Conservation (phyloP, 805 yeast genomes). For the Ogataea methanolica region DNA sequence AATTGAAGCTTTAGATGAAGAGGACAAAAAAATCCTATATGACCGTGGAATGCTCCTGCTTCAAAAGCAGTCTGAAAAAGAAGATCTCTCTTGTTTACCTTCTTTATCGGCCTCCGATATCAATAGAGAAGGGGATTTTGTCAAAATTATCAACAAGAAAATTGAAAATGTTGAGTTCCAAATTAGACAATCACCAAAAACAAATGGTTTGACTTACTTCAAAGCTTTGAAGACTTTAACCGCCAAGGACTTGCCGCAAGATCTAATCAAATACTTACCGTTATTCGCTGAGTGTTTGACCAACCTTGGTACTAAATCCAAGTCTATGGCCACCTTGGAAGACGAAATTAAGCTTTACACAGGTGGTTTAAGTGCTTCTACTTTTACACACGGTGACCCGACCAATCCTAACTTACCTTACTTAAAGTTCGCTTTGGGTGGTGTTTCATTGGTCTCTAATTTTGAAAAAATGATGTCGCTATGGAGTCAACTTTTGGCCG, state of each 20-base stretch:
- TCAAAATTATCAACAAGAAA: conserved; percentile 28
- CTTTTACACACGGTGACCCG: conserved; percentile 54
- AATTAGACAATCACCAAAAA: conserved; percentile 33
- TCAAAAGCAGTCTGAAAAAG: conserved; percentile 59
- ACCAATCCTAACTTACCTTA: conserved; percentile 41
- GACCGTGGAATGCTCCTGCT: conserved; percentile 57
- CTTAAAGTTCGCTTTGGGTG: conserved; percentile 54
- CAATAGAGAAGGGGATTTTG: conserved; percentile 46
- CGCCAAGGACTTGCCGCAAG: conserved; percentile 46
- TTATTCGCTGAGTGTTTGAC: conserved; percentile 76
- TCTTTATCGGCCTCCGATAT: conserved; percentile 73
- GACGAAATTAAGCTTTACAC: conserved; percentile 77
- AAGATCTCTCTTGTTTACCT: conserved; percentile 78
- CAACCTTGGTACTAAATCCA: conserved; percentile 74
- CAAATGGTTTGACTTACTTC: conserved; percentile 79
- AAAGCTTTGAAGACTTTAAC: conserved; percentile 61
- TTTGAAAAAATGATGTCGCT: conserved; percentile 55
- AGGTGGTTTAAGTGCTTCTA: conserved; percentile 74
- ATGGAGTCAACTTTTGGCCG: conserved; percentile 62
- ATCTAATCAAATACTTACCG: conserved; percentile 66
- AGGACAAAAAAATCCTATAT: conserved; percentile 54
- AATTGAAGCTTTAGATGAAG: conserved; percentile 40
- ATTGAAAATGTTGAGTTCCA: conserved; percentile 19
- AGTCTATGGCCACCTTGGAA: conserved; percentile 76
- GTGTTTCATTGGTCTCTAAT: conserved; percentile 67